Evolutionary conservation across 2,329 filamentous ascomycete genomes (phyloP).

Genomic region (Chaetomium sp.): DNA sequence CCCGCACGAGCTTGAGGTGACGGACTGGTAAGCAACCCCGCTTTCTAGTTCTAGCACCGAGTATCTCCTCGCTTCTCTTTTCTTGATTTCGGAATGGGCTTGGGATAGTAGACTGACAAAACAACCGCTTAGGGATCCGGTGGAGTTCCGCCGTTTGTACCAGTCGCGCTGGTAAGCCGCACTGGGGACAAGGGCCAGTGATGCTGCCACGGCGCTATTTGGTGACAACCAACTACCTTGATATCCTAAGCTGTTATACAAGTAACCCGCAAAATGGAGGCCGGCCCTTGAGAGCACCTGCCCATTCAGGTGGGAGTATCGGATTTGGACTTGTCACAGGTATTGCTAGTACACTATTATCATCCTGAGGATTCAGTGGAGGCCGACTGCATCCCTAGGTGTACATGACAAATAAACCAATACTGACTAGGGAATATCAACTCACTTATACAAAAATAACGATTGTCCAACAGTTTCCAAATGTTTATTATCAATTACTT

Average conservation of each 20-base stretch:
- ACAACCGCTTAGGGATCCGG: constrained; percentile 63
- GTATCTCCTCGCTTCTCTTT: neutral
- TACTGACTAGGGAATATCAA: no score
- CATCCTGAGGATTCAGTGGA: no score
- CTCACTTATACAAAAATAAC: no score
- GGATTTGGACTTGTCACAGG: no score
- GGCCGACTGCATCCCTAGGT: no score
- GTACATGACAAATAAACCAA: no score
- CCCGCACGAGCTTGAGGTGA: constrained; percentile 59
- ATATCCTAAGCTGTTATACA: constrained; percentile 18
- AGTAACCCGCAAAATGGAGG: constrained; percentile 13
- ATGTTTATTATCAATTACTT: no score
- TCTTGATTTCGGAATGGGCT: neutral
- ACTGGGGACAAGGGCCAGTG: constrained; percentile 48
- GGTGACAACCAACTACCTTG: neutral
- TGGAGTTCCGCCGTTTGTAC: constrained; percentile 74
- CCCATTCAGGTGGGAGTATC: no score
- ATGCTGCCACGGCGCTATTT: neutral
- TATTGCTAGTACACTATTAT: no score
- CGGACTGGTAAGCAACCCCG: constrained; percentile 60
- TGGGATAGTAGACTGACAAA: neutral
- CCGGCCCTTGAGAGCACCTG: neutral
- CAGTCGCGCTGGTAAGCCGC: no score
- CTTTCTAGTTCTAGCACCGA: neutral
- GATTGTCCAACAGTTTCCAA: no score